Conservation (phyloP, 2,329 filamentous ascomycete species). For the Monosporascus sp. region DNA sequence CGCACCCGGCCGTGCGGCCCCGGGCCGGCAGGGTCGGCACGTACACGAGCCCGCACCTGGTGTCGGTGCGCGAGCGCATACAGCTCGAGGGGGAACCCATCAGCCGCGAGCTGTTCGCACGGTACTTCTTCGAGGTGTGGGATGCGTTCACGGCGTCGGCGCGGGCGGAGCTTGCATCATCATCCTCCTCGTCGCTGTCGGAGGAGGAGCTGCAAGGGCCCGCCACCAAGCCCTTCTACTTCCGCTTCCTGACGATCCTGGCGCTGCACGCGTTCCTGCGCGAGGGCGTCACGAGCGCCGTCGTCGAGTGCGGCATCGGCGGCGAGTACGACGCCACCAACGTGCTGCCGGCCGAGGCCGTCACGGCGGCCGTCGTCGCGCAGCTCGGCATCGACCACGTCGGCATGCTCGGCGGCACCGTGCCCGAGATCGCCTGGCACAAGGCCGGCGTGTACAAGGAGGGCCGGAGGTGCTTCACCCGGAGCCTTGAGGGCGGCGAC, state of each 20-base stretch:
- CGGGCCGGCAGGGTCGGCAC: slow-evolving; percentile 54
- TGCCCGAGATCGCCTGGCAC: slow-evolving; percentile 82
- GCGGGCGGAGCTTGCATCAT: slow-evolving; percentile 12
- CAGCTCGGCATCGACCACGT: slow-evolving; percentile 84
- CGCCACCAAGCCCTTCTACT: slow-evolving; percentile 77
- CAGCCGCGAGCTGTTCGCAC: slow-evolving; percentile 61
- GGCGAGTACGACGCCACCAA: slow-evolving; percentile 94
- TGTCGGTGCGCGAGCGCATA: slow-evolving; percentile 80
- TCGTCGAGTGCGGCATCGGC: slow-evolving; percentile 91
- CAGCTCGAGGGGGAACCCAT: slow-evolving; percentile 70
- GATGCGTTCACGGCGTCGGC: slow-evolving; percentile 47
- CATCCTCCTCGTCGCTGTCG: slow-evolving; percentile 2
- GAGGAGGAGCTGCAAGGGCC: slow-evolving; percentile 48
- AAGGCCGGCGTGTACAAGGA: slow-evolving; percentile 83
- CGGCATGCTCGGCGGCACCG: slow-evolving; percentile 70
- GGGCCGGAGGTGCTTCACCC: slow-evolving; percentile 56
- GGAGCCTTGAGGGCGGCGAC: slow-evolving; percentile 48
- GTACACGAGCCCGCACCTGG: slow-evolving; percentile 81
- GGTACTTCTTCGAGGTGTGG: slow-evolving; percentile 83
- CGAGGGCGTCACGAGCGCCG: slow-evolving; percentile 70
- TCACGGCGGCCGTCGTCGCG: slow-evolving; percentile 68
- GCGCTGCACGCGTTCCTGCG: slow-evolving; percentile 77
- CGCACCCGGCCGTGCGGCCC: slow-evolving; percentile 29
- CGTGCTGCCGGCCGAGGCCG: slow-evolving; percentile 57
- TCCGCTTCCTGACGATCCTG: slow-evolving; percentile 84